A percentile compares a stretch with the other conserved stretches of the same genome.
These are phyloP conservation scores for Venturia pyrina DNA, from an alignment of 2,329 filamentous ascomycete species.

Conservation along the genomic window DNA sequence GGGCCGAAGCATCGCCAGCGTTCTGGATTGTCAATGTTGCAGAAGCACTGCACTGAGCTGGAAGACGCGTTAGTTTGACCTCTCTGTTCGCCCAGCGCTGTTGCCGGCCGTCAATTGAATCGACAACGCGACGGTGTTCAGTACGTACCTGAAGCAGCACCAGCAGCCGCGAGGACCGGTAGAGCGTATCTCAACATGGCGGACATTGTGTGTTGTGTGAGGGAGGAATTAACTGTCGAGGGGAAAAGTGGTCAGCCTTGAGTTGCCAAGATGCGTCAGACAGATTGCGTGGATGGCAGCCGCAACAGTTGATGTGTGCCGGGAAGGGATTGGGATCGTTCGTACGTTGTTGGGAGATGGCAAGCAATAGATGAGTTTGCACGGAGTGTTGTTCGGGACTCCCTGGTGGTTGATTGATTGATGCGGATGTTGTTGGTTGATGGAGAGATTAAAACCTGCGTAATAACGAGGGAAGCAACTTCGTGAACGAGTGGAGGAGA, in stretches of 20 bases:
- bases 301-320: slow-evolving; percentile 26
- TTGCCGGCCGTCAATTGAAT: neutral
- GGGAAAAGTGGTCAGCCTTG: neutral
- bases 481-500: neutral
- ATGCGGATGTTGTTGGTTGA: neutral
- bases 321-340: neutral
- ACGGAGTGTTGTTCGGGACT: neutral
- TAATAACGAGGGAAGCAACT: slow-evolving; percentile 2
- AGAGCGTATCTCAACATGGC: slow-evolving; percentile 45
- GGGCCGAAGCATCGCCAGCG: slow-evolving; percentile 47
- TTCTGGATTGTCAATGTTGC: slow-evolving; percentile 49
- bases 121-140: neutral
- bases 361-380: slow-evolving; percentile 1
- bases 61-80: neutral
- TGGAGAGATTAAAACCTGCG: neutral
- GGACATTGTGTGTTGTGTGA: slow-evolving; percentile 16
- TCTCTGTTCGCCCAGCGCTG: neutral
- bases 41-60: slow-evolving; percentile 27
- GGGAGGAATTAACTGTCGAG: slow-evolving; percentile 6
- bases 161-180: slow-evolving; percentile 44
- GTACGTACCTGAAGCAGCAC: slow-evolving; percentile 42
- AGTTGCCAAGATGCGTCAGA: slow-evolving; percentile 20
- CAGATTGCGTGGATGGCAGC: slow-evolving; percentile 19
- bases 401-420: neutral
- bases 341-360: slow-evolving; percentile 1